These are phyloP conservation scores for Daldinia decipiens DNA, from an alignment of 495 filamentous ascomycete species.

Conservation along the genomic window DNA sequence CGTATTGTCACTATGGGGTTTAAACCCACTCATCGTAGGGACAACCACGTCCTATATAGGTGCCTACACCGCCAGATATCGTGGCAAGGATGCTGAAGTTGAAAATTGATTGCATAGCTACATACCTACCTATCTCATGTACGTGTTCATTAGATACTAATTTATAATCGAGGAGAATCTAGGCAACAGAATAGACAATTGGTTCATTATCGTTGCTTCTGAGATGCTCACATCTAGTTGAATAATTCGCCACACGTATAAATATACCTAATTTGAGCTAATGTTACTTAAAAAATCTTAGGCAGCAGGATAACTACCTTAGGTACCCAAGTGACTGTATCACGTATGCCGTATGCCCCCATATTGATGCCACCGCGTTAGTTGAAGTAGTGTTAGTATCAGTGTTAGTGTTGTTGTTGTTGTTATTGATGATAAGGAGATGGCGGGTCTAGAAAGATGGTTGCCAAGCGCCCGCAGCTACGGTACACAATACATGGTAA, in stretches of 20 bases:
- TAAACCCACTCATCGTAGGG: constrained; percentile 6
- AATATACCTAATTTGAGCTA: not conserved
- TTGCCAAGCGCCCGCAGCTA: constrained; percentile 32
- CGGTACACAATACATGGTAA: constrained; percentile 24
- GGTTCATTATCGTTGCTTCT: not conserved
- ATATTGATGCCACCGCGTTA: not conserved
- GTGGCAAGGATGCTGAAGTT: not conserved
- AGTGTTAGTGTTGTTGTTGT: not conserved
- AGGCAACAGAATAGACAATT: not conserved
- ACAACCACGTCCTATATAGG: constrained; percentile 1
- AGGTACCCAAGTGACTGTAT: not conserved
- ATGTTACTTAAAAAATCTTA: not conserved
- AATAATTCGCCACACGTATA: not conserved
- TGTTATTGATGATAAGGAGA: constrained; percentile 8
- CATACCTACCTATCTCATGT: not conserved
- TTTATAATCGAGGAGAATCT: not conserved
- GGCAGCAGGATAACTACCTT: constrained; percentile 1
- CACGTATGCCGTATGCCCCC: not conserved
- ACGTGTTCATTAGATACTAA: not conserved
- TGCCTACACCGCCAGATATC: constrained; percentile 6
- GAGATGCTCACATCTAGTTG: not conserved
- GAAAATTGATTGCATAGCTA: not conserved
- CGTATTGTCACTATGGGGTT: constrained; percentile 6
- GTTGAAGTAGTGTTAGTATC: not conserved
- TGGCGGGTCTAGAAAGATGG: constrained; percentile 1